Evolutionary conservation across 768 basidiomycete species (phyloP).

Genomic region (Postia placenta): DNA sequence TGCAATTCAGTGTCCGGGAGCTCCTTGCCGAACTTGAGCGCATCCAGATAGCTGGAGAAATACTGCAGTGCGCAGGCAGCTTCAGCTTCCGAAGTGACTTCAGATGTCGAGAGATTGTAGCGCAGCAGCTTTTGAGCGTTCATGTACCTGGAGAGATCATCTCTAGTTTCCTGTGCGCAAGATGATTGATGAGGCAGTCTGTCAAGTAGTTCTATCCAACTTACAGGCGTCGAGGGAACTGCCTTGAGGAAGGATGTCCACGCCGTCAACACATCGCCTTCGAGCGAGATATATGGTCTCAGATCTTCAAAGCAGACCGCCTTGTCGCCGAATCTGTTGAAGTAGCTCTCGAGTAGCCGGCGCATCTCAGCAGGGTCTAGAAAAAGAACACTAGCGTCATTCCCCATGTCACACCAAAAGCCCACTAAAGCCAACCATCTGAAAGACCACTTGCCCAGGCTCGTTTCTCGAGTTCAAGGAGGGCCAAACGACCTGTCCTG

Average conservation of each 20-base stretch:
- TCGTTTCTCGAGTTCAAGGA: constrained; percentile 72
- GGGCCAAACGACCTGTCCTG: constrained; percentile 65
- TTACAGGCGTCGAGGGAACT: constrained; percentile 35
- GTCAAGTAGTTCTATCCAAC: constrained; percentile 24
- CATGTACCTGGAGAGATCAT: constrained; percentile 60
- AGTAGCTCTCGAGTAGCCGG: constrained; percentile 57
- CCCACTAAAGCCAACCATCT: constrained; percentile 42
- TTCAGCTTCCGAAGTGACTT: constrained; percentile 56
- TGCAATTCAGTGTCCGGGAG: constrained; percentile 77
- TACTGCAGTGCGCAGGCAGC: constrained; percentile 43
- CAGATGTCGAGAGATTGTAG: constrained; percentile 41
- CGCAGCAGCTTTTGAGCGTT: constrained; percentile 75
- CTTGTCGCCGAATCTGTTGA: constrained; percentile 70
- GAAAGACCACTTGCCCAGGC: constrained; percentile 41
- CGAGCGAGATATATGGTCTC: constrained; percentile 52
- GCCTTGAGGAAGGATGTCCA: constrained; percentile 52
- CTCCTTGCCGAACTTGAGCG: constrained; percentile 57
- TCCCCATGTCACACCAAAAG: no score
- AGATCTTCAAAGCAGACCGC: constrained; percentile 86
- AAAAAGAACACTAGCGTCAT: no score
- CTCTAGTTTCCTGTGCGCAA: constrained; percentile 36
- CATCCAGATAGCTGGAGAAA: constrained; percentile 56
- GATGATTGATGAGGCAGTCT: constrained; percentile 13
- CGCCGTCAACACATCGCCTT: constrained; percentile 37
- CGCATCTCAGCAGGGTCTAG: constrained; percentile 43